A percentile compares a stretch with the other conserved stretches of the same genome.
Conservation (phyloP, 352 stramenopile species). For the Phytophthora macrochlamydospora region DNA sequence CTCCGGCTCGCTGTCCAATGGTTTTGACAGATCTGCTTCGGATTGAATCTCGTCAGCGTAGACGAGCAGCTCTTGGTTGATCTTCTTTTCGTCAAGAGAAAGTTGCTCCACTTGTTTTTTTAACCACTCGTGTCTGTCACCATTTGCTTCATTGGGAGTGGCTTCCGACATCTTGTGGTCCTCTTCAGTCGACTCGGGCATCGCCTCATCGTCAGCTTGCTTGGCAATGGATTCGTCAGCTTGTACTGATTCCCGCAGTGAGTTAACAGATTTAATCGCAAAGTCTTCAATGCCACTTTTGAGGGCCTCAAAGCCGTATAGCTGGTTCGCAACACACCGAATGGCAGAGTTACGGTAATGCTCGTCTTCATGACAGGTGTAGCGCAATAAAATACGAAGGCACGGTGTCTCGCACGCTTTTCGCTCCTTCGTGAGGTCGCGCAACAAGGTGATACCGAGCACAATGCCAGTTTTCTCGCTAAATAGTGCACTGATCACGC, state of each 20-base stretch:
- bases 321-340: conserved; percentile 79
- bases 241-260: conserved; percentile 38
- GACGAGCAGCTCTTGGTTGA: conserved; percentile 37
- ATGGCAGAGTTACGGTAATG: conserved; percentile 73
- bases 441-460: conserved; percentile 73
- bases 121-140: conserved; percentile 23
- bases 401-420: conserved; percentile 54
- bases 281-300: conserved; percentile 69
- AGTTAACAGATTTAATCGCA: conserved; percentile 62
- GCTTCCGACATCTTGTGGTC: conserved; percentile 8
- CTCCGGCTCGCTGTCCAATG: conserved; percentile 54
- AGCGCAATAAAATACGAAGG: conserved; percentile 71
- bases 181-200: conserved; percentile 18
- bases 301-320: conserved; percentile 61
- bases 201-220: conserved; percentile 32
- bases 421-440: conserved; percentile 73
- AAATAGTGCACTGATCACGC: conserved; percentile 54
- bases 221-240: conserved; percentile 4
- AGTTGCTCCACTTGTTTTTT: conserved; percentile 35
- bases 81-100: conserved; percentile 27
- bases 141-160: conserved; percentile 10
- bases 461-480: conserved; percentile 61
- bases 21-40: conserved; percentile 42
- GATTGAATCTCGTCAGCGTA: conserved; percentile 50
- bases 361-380: conserved; percentile 69